These are phyloP conservation scores for Phlebiopsis gigantea DNA, from an alignment of 768 basidiomycete species.

Conservation along the genomic window DNA sequence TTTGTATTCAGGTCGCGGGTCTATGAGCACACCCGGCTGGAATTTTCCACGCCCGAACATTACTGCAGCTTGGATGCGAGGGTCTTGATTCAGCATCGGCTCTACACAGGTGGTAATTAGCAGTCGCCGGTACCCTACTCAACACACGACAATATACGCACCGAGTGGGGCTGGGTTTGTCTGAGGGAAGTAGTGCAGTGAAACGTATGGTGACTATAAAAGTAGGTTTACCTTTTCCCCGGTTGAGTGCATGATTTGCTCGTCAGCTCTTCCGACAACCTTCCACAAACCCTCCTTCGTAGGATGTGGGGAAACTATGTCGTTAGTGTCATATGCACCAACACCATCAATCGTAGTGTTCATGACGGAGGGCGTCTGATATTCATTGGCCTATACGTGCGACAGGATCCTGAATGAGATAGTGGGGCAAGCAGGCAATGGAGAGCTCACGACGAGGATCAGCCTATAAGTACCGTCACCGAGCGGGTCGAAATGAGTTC, in stretches of 20 bases:
- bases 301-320: slow-evolving; percentile 37
- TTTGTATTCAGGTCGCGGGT: slow-evolving; percentile 22
- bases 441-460: not conserved
- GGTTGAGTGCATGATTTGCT: slow-evolving; percentile 36
- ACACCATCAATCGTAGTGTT: slow-evolving; percentile 29
- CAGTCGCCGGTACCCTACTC: not conserved
- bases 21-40: slow-evolving; percentile 28
- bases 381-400: not conserved
- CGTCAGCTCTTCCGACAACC: slow-evolving; percentile 38
- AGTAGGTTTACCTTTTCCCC: slow-evolving; percentile 21
- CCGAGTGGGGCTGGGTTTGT: slow-evolving; percentile 27
- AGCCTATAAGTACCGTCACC: slow-evolving; percentile 1
- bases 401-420: not conserved
- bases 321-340: slow-evolving; percentile 33
- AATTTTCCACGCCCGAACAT: slow-evolving; percentile 31
- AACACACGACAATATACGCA: not conserved
- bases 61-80: slow-evolving; percentile 23
- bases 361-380: slow-evolving; percentile 18
- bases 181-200: slow-evolving; percentile 7
- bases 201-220: not conserved
- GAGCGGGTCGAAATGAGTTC: slow-evolving; percentile 3
- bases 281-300: slow-evolving; percentile 30
- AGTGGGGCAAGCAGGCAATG: not conserved
- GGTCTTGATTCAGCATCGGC: slow-evolving; percentile 28
- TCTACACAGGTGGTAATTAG: slow-evolving; percentile 19